Evolutionary conservation across 768 basidiomycete species (phyloP).

Genomic region (Russula lepida): DNA sequence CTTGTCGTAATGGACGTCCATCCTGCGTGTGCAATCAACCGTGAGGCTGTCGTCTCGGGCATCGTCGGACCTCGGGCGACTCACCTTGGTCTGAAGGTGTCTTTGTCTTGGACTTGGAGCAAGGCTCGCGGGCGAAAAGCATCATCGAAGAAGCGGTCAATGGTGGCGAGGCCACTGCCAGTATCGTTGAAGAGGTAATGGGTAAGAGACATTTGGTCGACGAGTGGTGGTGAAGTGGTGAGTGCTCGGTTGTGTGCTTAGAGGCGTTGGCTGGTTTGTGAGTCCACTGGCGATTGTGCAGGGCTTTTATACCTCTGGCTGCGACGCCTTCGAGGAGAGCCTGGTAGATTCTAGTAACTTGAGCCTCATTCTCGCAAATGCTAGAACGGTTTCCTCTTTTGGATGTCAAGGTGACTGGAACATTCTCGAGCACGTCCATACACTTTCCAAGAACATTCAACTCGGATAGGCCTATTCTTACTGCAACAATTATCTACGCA

Average conservation of each 20-base stretch:
- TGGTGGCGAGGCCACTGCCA: not conserved
- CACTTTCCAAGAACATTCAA: too few relatives aligned
- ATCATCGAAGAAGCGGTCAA: conserved; percentile 5
- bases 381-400: not conserved
- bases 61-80: not conserved
- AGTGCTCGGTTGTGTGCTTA: not conserved
- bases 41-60: not conserved
- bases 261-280: not conserved
- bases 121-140: not conserved
- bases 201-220: not conserved
- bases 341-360: not conserved
- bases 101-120: not conserved
- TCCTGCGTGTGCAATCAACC: conserved; percentile 24
- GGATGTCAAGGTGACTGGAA: not conserved
- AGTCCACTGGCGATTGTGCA: not conserved
- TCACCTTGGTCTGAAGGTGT: conserved; percentile 2
- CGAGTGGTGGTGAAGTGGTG: too few relatives aligned
- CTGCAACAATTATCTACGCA: too few relatives aligned
- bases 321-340: not conserved
- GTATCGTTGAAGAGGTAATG: not conserved
- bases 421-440: not conserved
- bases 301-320: conserved; percentile 4
- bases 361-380: not conserved
- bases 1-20: conserved; percentile 44
- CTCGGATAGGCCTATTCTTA: not conserved